Conservation (phyloP, 2,329 filamentous ascomycete genomes). For the Colletotrichum sublineola region DNA sequence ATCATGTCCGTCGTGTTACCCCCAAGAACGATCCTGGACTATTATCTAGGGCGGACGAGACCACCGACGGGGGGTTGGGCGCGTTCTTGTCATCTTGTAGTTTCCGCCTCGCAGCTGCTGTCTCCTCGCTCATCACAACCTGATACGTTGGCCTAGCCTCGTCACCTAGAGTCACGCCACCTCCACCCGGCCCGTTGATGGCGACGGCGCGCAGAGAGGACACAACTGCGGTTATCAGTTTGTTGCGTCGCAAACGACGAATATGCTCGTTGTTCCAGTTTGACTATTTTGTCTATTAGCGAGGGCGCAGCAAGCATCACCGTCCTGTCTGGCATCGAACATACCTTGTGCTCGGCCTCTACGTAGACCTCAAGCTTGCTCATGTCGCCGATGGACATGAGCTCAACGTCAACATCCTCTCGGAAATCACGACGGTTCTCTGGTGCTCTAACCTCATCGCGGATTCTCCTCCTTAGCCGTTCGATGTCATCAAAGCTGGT, state of each 20-base stretch:
- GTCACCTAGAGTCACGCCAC: slow-evolving; percentile 14
- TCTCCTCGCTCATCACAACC: slow-evolving; percentile 19
- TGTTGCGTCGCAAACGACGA: slow-evolving; percentile 76
- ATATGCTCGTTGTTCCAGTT: slow-evolving; percentile 80
- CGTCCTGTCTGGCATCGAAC: background rate
- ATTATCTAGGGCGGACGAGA: background rate
- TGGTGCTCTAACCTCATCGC: slow-evolving; percentile 74
- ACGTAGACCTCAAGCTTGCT: slow-evolving; percentile 68
- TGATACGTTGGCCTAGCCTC: slow-evolving; percentile 18
- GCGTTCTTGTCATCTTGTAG: slow-evolving; percentile 1
- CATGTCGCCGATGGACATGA: slow-evolving; percentile 48
- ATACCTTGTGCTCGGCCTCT: slow-evolving; percentile 55
- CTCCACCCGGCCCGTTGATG: slow-evolving; percentile 60
- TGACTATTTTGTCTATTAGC: slow-evolving; percentile 66
- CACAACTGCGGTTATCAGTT: slow-evolving; percentile 79
- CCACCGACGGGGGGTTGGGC: background rate
- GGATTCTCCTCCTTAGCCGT: slow-evolving; percentile 57
- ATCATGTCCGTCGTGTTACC: background rate
- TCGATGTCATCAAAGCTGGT: slow-evolving; percentile 78
- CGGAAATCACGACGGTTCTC: slow-evolving; percentile 74
- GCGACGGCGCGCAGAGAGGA: slow-evolving; percentile 74
- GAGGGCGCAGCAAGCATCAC: background rate
- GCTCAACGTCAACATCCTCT: slow-evolving; percentile 74
- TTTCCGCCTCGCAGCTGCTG: slow-evolving; percentile 5
- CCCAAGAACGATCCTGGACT: background rate